These are phyloP conservation scores for Neurospora africana DNA, from an alignment of 495 filamentous ascomycete species.

Conservation along the genomic window DNA sequence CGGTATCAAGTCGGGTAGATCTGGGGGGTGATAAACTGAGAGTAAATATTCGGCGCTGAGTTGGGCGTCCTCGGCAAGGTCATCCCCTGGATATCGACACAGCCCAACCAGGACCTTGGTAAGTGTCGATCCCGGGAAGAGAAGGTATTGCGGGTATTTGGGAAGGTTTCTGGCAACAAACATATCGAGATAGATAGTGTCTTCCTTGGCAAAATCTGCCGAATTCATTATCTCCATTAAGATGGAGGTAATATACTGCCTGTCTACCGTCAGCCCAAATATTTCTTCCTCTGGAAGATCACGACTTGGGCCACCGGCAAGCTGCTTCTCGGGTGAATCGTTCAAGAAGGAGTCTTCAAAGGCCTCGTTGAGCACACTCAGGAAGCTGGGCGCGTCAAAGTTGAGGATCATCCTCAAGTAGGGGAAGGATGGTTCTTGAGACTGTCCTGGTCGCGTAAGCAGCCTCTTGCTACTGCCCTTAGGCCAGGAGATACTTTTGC, in stretches of 20 bases:
- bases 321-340: constrained; percentile 48
- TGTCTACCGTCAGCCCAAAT: constrained; percentile 65
- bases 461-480: constrained; percentile 42
- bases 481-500: constrained; percentile 57
- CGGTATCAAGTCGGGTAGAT: constrained; percentile 63
- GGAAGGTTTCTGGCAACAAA: constrained; percentile 92
- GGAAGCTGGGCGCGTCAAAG: constrained; percentile 81
- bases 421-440: constrained; percentile 59
- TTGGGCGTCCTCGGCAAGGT: constrained; percentile 88
- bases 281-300: constrained; percentile 50
- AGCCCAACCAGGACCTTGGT: constrained; percentile 72
- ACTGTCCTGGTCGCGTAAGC: constrained; percentile 38
- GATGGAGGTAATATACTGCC: constrained; percentile 84
- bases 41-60: constrained; percentile 90
- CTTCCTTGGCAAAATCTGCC: constrained; percentile 58
- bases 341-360: constrained; percentile 95
- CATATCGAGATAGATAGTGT: constrained; percentile 94
- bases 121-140: constrained; percentile 75
- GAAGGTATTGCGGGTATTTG: constrained; percentile 92
- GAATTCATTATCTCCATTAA: constrained; percentile 78
- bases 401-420: constrained; percentile 75
- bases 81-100: constrained; percentile 69
- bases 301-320: constrained; percentile 38
- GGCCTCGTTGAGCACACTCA: constrained; percentile 93
- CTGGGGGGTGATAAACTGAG: constrained; percentile 83